phyloP scores from a whole-genome alignment of 2,329 filamentous ascomycete genomes.

The Lithohypha guttulata region DNA sequence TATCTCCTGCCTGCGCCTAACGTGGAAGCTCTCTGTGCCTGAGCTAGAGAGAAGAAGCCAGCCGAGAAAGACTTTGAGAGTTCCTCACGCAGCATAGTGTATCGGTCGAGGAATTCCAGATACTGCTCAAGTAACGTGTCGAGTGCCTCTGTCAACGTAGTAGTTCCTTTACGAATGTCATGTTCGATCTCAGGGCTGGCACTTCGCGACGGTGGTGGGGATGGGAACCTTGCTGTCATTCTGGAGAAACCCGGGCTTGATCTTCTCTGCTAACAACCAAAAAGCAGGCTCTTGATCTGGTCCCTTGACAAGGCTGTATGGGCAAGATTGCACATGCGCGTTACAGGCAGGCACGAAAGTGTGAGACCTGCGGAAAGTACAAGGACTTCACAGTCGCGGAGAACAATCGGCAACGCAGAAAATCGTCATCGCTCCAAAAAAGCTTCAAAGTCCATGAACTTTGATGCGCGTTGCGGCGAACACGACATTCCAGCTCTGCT shows the following conservation, averaged over 20 bases:
- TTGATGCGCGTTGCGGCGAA: no score
- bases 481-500: no score
- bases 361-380: no score
- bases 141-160: conserved; percentile 11
- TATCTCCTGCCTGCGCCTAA: conserved; percentile 32
- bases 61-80: conserved; percentile 17
- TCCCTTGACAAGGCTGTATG: no score
- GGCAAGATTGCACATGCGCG: no score
- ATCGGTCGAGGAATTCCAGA: conserved; percentile 16
- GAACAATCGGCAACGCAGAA: not conserved
- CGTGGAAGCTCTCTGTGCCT: conserved; percentile 37
- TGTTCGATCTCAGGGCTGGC: conserved; percentile 3
- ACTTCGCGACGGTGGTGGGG: conserved; percentile 12
- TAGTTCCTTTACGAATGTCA: not conserved
- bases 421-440: conserved; percentile 3
- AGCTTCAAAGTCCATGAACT: not conserved
- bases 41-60: conserved; percentile 39
- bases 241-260: no score
- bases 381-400: no score
- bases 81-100: conserved; percentile 23
- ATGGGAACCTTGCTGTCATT: conserved; percentile 10
- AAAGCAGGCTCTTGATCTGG: no score
- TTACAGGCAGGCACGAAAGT: no score
- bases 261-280: no score
- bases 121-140: conserved; percentile 21